Evolutionary conservation across 1,284 basidiomycete genomes (phyloP).

Genomic region (Garcileccinum viscosum): DNA sequence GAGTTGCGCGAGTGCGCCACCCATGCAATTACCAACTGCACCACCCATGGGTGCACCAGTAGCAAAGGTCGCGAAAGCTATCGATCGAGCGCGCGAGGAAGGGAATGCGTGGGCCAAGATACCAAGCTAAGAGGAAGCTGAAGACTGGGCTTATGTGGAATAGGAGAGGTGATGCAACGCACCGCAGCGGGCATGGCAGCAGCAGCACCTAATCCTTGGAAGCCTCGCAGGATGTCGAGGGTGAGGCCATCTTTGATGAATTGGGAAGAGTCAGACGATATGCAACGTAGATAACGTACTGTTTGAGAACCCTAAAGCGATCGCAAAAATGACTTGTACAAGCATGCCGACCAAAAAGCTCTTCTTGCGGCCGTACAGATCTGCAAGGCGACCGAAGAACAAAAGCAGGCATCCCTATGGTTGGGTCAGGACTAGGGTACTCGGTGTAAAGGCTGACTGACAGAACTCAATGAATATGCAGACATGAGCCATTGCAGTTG

Average conservation of each 20-base stretch:
- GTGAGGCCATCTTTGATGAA: conserved; percentile 57
- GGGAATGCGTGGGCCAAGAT: conserved; percentile 81
- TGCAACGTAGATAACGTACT: conserved; percentile 41
- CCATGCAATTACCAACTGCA: conserved; percentile 70
- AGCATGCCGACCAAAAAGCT: conserved; percentile 62
- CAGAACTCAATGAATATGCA: conserved; percentile 56
- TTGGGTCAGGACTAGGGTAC: conserved; percentile 18
- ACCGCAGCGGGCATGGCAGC: conserved; percentile 75
- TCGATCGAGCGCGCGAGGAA: conserved; percentile 66
- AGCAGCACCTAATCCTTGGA: conserved; percentile 75
- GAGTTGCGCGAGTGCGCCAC: conserved; percentile 75
- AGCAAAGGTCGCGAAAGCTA: conserved; percentile 79
- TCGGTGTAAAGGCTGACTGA: conserved; percentile 32
- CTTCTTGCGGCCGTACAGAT: conserved; percentile 67
- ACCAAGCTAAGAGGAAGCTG: conserved; percentile 58
- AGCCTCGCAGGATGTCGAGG: conserved; percentile 68
- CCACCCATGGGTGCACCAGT: conserved; percentile 84
- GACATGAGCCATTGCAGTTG: conserved; percentile 71
- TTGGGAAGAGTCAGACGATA: neutral
- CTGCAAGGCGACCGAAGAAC: neutral
- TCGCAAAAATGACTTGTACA: conserved; percentile 51
- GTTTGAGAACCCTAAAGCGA: conserved; percentile 61
- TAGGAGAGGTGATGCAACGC: conserved; percentile 33
- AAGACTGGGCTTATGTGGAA: neutral
- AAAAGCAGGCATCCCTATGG: conserved; percentile 73